These are phyloP conservation scores for Herpotrichia juniperi DNA, from an alignment of 2,329 filamentous ascomycete species.

Conservation along the genomic window DNA sequence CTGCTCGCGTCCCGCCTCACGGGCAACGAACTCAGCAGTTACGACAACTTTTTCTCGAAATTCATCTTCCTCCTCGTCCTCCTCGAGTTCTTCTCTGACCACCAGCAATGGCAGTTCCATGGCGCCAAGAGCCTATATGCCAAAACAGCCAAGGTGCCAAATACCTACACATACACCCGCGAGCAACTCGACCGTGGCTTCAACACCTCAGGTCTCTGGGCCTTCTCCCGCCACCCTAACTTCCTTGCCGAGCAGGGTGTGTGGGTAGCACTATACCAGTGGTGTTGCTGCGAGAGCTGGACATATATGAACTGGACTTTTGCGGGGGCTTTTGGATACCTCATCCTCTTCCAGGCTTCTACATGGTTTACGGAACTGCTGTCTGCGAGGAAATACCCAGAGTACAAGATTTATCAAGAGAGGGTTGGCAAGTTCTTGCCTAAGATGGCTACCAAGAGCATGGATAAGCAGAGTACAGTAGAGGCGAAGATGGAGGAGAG, in stretches of 20 bases:
- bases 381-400: constrained; percentile 80
- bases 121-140: constrained; percentile 78
- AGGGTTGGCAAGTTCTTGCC: constrained; percentile 86
- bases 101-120: constrained; percentile 93
- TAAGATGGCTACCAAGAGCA: constrained; percentile 43
- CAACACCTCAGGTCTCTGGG: constrained; percentile 82
- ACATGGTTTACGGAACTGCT: constrained; percentile 87
- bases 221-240: constrained; percentile 89
- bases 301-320: constrained; percentile 80
- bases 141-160: constrained; percentile 72
- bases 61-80: constrained; percentile 63
- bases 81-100: constrained; percentile 82
- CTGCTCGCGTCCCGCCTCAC: constrained; percentile 73
- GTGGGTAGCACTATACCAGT: constrained; percentile 88
- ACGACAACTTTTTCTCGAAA: constrained; percentile 65
- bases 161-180: constrained; percentile 65
- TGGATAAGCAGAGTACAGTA: constrained; percentile 28
- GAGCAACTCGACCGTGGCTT: constrained; percentile 91
- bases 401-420: constrained; percentile 84
- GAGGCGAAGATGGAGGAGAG: constrained; percentile 21
- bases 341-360: constrained; percentile 86
- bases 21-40: constrained; percentile 51
- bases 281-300: constrained; percentile 77
- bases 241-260: constrained; percentile 91
- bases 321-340: constrained; percentile 70